A percentile compares a stretch with the other conserved stretches of the same genome.
These are phyloP conservation scores for Penicillium corylophilum DNA, from an alignment of 2,329 filamentous ascomycete genomes.

Conservation along the genomic window DNA sequence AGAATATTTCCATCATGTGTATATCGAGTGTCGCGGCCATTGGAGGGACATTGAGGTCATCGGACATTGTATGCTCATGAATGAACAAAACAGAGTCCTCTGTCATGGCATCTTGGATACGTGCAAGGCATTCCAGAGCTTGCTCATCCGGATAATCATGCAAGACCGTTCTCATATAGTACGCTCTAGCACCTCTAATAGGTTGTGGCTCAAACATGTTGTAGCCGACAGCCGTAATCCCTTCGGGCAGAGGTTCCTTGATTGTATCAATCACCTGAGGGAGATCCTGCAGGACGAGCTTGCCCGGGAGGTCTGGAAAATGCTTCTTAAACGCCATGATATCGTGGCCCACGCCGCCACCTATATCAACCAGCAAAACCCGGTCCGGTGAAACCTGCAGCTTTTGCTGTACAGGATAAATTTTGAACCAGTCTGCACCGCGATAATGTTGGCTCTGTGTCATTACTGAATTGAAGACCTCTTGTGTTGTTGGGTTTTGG, in stretches of 20 bases:
- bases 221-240: slow-evolving; percentile 1
- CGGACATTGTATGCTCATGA: slow-evolving; percentile 14
- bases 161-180: slow-evolving; percentile 41
- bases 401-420: neutral
- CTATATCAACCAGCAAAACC: slow-evolving; percentile 21
- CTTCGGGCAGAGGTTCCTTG: neutral
- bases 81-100: slow-evolving; percentile 15
- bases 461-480: slow-evolving; percentile 8
- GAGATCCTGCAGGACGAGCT: slow-evolving; percentile 17
- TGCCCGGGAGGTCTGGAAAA: slow-evolving; percentile 5
- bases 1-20: slow-evolving; percentile 18
- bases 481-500: neutral
- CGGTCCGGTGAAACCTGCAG: slow-evolving; percentile 5
- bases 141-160: slow-evolving; percentile 40
- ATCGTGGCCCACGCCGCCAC: slow-evolving; percentile 18
- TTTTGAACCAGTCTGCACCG: neutral
- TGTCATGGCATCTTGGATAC: slow-evolving; percentile 15
- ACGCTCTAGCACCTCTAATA: slow-evolving; percentile 30
- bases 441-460: neutral
- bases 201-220: slow-evolving; percentile 9
- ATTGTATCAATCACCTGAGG: slow-evolving; percentile 10
- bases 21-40: slow-evolving; percentile 9
- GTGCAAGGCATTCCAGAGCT: slow-evolving; percentile 2
- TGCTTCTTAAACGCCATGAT: slow-evolving; percentile 3
- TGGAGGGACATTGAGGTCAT: neutral